phyloP scores from a whole-genome alignment of 2,329 filamentous ascomycete species.

The Orbilia brochopaga region DNA sequence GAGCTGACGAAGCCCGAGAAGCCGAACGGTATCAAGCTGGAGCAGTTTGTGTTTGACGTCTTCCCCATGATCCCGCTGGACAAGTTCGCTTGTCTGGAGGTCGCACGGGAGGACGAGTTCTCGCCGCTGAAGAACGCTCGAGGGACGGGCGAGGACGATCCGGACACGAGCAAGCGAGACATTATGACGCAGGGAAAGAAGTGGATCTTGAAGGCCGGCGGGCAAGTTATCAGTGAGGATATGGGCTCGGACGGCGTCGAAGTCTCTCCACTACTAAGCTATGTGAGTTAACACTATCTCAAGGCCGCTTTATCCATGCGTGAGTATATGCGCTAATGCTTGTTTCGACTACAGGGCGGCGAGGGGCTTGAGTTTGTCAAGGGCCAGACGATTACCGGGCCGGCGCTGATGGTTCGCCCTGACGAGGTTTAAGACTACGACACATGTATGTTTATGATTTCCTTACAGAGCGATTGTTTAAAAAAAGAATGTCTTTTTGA shows the following conservation, averaged over 20 bases:
- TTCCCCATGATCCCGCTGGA: slow-evolving; percentile 85
- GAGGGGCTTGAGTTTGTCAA: slow-evolving; percentile 68
- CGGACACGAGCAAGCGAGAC: slow-evolving; percentile 87
- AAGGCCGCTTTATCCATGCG: background rate
- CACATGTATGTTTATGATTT: background rate
- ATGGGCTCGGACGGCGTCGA: slow-evolving; percentile 74
- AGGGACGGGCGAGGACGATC: slow-evolving; percentile 88
- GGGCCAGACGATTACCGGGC: slow-evolving; percentile 64
- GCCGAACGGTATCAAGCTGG: slow-evolving; percentile 97
- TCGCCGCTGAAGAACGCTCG: slow-evolving; percentile 91
- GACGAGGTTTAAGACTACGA: slow-evolving; percentile 14
- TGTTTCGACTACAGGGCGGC: slow-evolving; percentile 61
- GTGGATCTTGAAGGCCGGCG: slow-evolving; percentile 82
- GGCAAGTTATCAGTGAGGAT: slow-evolving; percentile 70
- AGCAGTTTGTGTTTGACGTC: slow-evolving; percentile 99
- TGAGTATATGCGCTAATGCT: background rate
- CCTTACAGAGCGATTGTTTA: background rate
- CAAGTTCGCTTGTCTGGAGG: slow-evolving; percentile 95
- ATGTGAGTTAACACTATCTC: slow-evolving; percentile 70
- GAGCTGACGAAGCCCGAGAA: slow-evolving; percentile 87
- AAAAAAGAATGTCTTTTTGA: background rate
- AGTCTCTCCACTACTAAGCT: slow-evolving; percentile 90
- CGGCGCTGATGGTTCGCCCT: slow-evolving; percentile 60
- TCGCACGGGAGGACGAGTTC: slow-evolving; percentile 96
- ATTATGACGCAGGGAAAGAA: slow-evolving; percentile 88